Conservation (phyloP, 805 yeast genomes). For the Jamesozyma jinghongensis region DNA sequence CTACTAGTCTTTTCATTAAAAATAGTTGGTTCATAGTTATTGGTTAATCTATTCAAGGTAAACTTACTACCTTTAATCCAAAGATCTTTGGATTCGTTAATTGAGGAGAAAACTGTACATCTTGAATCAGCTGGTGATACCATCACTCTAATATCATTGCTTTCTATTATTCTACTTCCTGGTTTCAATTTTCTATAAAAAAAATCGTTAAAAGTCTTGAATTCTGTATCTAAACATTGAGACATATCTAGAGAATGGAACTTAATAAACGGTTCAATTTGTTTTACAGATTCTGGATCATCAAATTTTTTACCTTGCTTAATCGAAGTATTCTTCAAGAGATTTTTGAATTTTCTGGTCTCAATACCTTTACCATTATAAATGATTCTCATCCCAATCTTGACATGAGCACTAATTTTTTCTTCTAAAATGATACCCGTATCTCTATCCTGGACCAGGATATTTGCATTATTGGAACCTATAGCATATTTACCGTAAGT, state of each 20-base stretch:
- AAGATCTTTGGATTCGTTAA: conserved; percentile 53
- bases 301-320: conserved; percentile 86
- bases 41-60: conserved; percentile 47
- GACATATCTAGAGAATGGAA: conserved; percentile 73
- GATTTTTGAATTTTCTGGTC: conserved; percentile 46
- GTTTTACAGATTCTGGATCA: conserved; percentile 50
- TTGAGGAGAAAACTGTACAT: conserved; percentile 55
- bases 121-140: conserved; percentile 86
- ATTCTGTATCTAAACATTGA: conserved; percentile 55
- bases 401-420: conserved; percentile 79
- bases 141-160: conserved; percentile 39
- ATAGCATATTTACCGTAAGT: conserved; percentile 81
- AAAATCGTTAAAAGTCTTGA: conserved; percentile 75
- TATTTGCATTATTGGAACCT: conserved; percentile 89
- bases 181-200: conserved; percentile 72
- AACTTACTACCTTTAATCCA: conserved; percentile 90
- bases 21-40: conserved; percentile 27
- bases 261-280: conserved; percentile 67
- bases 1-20: conserved; percentile 45
- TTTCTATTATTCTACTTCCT: conserved; percentile 63
- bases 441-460: conserved; percentile 82
- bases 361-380: conserved; percentile 66
- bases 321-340: conserved; percentile 56
- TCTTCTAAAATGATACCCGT: conserved; percentile 90
- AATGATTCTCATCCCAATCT: conserved; percentile 76